Base-by-base conservation (phyloP, 2,329 filamentous ascomycete species). In the Apiospora hydei region DNA sequence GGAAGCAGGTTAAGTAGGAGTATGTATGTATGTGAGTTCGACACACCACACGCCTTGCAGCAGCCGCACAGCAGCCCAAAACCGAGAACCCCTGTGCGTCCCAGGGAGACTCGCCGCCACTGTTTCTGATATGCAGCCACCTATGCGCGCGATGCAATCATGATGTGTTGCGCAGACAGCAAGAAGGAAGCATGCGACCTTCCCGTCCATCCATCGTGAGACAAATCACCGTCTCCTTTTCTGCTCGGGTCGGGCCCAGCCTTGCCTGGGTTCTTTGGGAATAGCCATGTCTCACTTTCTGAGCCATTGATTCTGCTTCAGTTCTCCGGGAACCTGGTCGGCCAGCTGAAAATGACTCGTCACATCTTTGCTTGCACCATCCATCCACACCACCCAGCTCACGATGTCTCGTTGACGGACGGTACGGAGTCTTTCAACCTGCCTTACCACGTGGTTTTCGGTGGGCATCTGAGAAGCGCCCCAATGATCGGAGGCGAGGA, bases 121-220 rank as follows among this genome's bases (percentile, higher is more conserved):
- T 64, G 53, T 61, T 61, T 38, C 53, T 61, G 30, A 38, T 61
- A 38, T 38, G 53, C 16, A 34, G 57, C 57, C 57, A 64, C 34
- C 34, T 18, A 64, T 64, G 57, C 57, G 18, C 34, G 57, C 57
- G 57, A 64, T 64, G 57, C 57, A 64, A 64, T 64, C 57, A 41
- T 64, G 57, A 64, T 38, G 57, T 64, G 57, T 64, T 64, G 57
- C 57, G 30, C 57, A 64, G 57, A 57, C 57, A 64, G 57, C 30
- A 38, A 64, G 38, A 61, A 41, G 18, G 30, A 64, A 64, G 16
- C 57, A n/a, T 4, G 41, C 18, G 26, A n/a, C n/a, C 30, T 34
- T 11, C 34, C 34, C 57, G 53, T 7, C 26, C 30, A 30, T 61
- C 53, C 16, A 47, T 38, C 30, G 4, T 8, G 18, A 64, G 18